Evolutionary conservation across 805 yeast species (phyloP).

Genomic region (Barnettozyma californica): DNA sequence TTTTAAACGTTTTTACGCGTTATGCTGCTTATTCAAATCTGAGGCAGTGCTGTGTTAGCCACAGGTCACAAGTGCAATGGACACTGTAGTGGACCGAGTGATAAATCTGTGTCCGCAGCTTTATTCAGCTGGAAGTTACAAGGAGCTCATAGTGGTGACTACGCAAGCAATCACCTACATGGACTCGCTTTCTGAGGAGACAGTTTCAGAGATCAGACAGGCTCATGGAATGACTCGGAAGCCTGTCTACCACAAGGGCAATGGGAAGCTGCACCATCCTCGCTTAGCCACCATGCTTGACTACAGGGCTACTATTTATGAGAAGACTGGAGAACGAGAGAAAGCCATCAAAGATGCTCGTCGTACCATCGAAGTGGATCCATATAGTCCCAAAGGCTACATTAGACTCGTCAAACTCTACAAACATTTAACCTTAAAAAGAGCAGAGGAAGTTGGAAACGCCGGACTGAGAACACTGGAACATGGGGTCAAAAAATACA

Average conservation of each 20-base stretch:
- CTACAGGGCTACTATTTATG: constrained; percentile 20
- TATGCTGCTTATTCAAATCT: neutral
- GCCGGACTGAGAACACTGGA: constrained; percentile 6
- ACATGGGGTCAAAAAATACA: constrained; percentile 8
- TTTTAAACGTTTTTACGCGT: neutral
- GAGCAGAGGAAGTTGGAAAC: constrained; percentile 6
- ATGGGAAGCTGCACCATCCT: constrained; percentile 17
- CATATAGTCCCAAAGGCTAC: constrained; percentile 23
- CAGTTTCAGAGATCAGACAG: constrained; percentile 8
- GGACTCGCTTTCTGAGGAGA: constrained; percentile 13
- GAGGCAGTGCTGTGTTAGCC: neutral
- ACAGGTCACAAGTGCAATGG: neutral
- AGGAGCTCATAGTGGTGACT: constrained; percentile 13
- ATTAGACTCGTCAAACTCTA: constrained; percentile 17
- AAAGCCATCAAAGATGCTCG: constrained; percentile 19
- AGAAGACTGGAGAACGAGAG: constrained; percentile 10
- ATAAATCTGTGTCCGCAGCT: constrained; percentile 13
- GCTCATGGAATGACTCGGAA: constrained; percentile 13
- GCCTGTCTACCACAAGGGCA: constrained; percentile 11
- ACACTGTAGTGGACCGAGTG: constrained; percentile 6
- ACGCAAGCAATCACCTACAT: constrained; percentile 18
- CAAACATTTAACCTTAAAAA: constrained; percentile 5
- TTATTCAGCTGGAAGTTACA: constrained; percentile 12
- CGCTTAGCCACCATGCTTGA: constrained; percentile 20
- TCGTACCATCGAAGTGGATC: constrained; percentile 17